Base-by-base conservation (phyloP, 176 grass and related monocot genomes). In the Eragrostis curvula region DNA sequence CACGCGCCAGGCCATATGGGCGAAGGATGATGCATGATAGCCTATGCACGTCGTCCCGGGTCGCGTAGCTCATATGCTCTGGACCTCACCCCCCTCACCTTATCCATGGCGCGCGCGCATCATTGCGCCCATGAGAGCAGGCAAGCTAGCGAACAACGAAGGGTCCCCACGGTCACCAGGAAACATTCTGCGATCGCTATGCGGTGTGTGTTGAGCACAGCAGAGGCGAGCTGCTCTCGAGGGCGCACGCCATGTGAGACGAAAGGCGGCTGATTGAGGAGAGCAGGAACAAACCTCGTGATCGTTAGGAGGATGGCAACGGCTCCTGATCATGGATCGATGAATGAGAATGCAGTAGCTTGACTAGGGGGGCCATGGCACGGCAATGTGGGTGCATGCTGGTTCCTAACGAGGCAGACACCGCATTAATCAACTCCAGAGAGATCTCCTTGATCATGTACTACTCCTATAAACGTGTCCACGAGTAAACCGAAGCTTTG, bases 61-160 rank as follows among this genome's bases (percentile, higher is more conserved):
- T 11, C 57, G 12, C 57, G 12, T 74, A 74, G 47, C 39, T 80
- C 59, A 80, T 9, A 80, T 86, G 69, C 49, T 57, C 77, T 74
- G 69, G 59, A 80, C 49, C 77, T 80, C 84, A 25, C 55, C 59
- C 5, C 62, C 5, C 18, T 36, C 17, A 20, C 18, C 77, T 68
- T 81, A 68, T 81, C 48, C 84, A 74, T 68, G 75, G 21, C 43
- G 28, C 47, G 11, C 36, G 3, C 36, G 81, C 71, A 51, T 85
- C 83, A 77, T 85, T 58, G 44, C 51, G 12, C 13, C 64, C 51
- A 59, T 24, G 28, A 58, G 55, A 58, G 8, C 43, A 45, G 5
- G 43, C 5, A 1, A 45, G 1, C 9, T 3, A 45, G 5, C 43
- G 43, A 45, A 8, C 43, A n/a, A n/a, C 17, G 17, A 56, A 9